Conservation (phyloP, 495 filamentous ascomycete genomes). For the Xylaria grammica region DNA sequence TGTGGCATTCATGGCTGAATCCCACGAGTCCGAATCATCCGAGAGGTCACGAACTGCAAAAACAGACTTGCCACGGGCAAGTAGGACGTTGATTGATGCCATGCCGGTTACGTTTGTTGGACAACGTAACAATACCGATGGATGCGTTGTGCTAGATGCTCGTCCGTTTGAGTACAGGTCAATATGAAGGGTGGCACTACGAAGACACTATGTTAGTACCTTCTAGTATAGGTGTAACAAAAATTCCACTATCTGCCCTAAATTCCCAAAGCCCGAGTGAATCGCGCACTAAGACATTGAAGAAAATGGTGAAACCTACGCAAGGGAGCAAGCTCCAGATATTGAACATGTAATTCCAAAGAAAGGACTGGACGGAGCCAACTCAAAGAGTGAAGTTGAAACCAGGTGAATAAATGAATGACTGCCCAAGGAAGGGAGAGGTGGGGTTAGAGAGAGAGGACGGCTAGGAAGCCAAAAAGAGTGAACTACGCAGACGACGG, state of each 20-base stretch:
- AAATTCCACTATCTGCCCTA: not conserved
- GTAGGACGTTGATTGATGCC: conserved; percentile 54
- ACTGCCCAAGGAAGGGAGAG: conserved; percentile 34
- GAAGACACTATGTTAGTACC: conserved; percentile 5
- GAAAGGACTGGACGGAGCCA: conserved; percentile 57
- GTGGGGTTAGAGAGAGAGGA: conserved; percentile 23
- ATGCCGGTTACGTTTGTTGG: conserved; percentile 41
- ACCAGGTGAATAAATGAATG: conserved; percentile 50
- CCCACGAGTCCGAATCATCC: conserved; percentile 49
- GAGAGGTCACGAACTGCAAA: conserved; percentile 41
- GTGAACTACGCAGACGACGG: conserved; percentile 38
- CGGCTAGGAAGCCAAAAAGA: conserved; percentile 30
- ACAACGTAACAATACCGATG: not conserved
- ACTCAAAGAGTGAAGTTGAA: conserved; percentile 86
- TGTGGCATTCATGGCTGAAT: conserved; percentile 69
- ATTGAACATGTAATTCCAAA: conserved; percentile 38
- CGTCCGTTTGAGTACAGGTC: conserved; percentile 1
- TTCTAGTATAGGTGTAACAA: not conserved
- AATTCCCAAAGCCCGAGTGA: not conserved
- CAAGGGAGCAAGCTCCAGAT: conserved; percentile 40
- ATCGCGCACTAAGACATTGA: conserved; percentile 5
- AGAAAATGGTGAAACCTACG: conserved; percentile 30
- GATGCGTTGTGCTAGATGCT: conserved; percentile 7
- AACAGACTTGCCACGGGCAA: conserved; percentile 45
- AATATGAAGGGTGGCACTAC: conserved; percentile 14